Evolutionary conservation across 495 filamentous ascomycete genomes (phyloP).

Genomic region (Tuber indicum): DNA sequence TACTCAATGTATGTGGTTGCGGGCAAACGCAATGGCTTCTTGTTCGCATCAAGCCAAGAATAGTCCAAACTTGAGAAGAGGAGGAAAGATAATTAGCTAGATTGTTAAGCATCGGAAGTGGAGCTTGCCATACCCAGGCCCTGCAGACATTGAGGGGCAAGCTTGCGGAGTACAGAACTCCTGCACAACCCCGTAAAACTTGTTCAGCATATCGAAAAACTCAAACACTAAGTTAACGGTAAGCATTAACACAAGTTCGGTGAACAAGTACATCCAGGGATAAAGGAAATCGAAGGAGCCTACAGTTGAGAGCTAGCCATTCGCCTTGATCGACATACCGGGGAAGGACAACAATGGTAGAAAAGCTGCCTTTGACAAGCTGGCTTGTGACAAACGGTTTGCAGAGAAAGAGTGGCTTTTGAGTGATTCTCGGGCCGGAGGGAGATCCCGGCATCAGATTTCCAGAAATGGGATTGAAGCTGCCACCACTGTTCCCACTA

Average conservation of each 20-base stretch:
- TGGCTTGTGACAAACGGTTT: slow-evolving; percentile 43
- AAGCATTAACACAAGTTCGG: neutral
- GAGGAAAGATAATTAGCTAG: neutral
- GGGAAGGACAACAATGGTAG: slow-evolving; percentile 67
- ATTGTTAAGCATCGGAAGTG: neutral
- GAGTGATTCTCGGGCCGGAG: slow-evolving; percentile 34
- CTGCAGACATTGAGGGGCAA: slow-evolving; percentile 71
- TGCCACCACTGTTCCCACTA: slow-evolving; percentile 13
- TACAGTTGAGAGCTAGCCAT: slow-evolving; percentile 56
- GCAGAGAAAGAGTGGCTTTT: slow-evolving; percentile 41
- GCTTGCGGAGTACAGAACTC: slow-evolving; percentile 58
- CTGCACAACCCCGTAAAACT: slow-evolving; percentile 40
- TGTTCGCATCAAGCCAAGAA: slow-evolving; percentile 60
- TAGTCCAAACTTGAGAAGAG: slow-evolving; percentile 55
- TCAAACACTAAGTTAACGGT: slow-evolving; percentile 32
- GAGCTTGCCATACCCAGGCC: slow-evolving; percentile 49
- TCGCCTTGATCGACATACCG: slow-evolving; percentile 68
- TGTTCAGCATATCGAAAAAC: slow-evolving; percentile 42
- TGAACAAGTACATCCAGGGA: neutral
- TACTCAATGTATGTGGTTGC: slow-evolving; percentile 66
- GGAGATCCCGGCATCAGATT: slow-evolving; percentile 30
- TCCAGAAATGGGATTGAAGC: slow-evolving; percentile 10
- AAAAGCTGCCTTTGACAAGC: slow-evolving; percentile 66
- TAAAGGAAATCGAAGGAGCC: slow-evolving; percentile 7
- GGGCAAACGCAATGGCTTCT: slow-evolving; percentile 51